Conservation (phyloP, 1,284 basidiomycete genomes). For the Trichosporon sp. region DNA sequence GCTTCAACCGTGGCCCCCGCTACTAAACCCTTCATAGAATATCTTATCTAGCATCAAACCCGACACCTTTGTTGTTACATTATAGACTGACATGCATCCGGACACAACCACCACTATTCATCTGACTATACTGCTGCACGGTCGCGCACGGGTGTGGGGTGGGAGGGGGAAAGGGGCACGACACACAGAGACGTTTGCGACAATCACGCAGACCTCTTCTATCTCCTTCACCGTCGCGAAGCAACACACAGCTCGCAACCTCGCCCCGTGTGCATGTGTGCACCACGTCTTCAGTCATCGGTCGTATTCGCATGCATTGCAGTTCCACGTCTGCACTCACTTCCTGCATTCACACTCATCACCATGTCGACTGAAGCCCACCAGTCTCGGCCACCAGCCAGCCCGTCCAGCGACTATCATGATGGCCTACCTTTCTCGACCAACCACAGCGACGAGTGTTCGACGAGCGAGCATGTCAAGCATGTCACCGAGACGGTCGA, state of each 20-base stretch:
- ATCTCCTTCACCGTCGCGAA: background rate
- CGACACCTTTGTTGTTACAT: slow-evolving; percentile 1
- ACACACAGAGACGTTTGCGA: background rate
- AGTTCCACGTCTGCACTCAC: background rate
- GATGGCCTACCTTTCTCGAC: too few species aligned
- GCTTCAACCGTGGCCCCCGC: background rate
- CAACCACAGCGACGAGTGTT: too few species aligned
- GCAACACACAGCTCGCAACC: background rate
- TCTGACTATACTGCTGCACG: background rate
- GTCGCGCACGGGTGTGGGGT: background rate
- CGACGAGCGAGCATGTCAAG: too few species aligned
- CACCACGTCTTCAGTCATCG: too few species aligned
- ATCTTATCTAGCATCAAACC: slow-evolving; percentile 7
- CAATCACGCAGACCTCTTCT: background rate
- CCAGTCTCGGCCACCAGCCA: too few species aligned
- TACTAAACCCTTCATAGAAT: background rate
- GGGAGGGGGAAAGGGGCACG: background rate
- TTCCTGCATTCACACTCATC: background rate
- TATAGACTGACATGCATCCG: slow-evolving; percentile 6
- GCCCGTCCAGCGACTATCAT: background rate
- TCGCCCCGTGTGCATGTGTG: background rate
- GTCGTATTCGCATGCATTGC: background rate
- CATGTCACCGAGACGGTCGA: background rate
- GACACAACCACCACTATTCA: background rate
- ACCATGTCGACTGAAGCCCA: background rate